Evolutionary conservation across 2,329 filamentous ascomycete genomes (phyloP).

Genomic region (Hortaea werneckii): DNA sequence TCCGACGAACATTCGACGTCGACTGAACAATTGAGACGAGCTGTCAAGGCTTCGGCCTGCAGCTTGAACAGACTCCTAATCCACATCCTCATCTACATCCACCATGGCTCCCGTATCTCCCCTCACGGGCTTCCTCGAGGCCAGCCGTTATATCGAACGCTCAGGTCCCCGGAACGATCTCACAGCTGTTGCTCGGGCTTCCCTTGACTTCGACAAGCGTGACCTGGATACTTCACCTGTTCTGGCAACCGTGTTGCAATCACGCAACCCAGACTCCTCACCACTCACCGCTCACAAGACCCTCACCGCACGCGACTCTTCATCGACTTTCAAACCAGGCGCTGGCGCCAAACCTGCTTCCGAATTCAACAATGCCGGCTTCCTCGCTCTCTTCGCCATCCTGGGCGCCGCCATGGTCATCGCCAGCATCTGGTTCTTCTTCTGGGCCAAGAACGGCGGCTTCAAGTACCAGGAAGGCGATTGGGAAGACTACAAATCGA

Average conservation of each 20-base stretch:
- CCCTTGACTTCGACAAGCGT: slow-evolving; percentile 20
- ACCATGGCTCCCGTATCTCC: not conserved
- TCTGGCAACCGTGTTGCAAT: not conserved
- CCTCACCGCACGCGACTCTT: slow-evolving; percentile 1
- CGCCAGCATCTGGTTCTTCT: slow-evolving; percentile 90
- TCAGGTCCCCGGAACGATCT: slow-evolving; percentile 15
- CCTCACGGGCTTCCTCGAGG: not conserved
- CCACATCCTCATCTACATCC: slow-evolving; percentile 19
- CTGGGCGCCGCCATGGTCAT: slow-evolving; percentile 68
- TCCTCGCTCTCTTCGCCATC: slow-evolving; percentile 78
- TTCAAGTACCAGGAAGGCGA: slow-evolving; percentile 77
- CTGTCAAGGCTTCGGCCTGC: slow-evolving; percentile 22
- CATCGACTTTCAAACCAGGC: slow-evolving; percentile 13
- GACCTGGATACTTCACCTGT: not conserved
- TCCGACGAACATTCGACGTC: not conserved
- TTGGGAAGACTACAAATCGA: slow-evolving; percentile 98
- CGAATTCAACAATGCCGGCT: slow-evolving; percentile 43
- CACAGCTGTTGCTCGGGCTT: slow-evolving; percentile 19
- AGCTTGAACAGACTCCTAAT: slow-evolving; percentile 5
- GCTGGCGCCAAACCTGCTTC: slow-evolving; percentile 27
- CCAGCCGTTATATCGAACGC: not conserved
- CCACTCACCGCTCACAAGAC: slow-evolving; percentile 1
- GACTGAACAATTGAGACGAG: not conserved
- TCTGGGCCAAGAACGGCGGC: slow-evolving; percentile 93
- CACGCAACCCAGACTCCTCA: not conserved